Percentiles rank a stretch among this genome's conserved stretches.
phyloP scores from a whole-genome alignment of 768 basidiomycete genomes.

The Pisolithus albus region DNA sequence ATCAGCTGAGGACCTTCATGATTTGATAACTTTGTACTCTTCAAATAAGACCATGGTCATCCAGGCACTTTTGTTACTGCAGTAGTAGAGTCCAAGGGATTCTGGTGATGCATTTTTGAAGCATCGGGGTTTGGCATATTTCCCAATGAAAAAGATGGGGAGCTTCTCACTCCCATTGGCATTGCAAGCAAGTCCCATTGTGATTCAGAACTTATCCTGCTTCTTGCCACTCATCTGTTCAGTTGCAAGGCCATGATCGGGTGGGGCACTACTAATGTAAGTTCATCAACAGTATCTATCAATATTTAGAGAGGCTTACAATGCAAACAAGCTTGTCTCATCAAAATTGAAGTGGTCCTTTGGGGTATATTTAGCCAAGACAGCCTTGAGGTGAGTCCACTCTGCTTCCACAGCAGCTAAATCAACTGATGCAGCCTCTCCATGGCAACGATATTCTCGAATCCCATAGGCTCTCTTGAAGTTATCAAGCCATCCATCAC shows the following conservation, averaged over 20 bases:
- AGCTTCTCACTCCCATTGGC: too few relatives aligned
- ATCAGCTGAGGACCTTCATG: too few relatives aligned
- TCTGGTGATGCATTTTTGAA: conserved; percentile 18
- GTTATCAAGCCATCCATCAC: conserved; percentile 1
- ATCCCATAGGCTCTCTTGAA: not conserved
- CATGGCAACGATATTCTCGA: not conserved
- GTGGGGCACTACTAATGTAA: not conserved
- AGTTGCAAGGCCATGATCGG: too few relatives aligned
- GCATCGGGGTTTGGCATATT: conserved; percentile 23
- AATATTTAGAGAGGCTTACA: not conserved
- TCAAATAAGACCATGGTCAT: conserved; percentile 31
- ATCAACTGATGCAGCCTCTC: too few relatives aligned
- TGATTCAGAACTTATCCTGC: too few relatives aligned
- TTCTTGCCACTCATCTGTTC: too few relatives aligned
- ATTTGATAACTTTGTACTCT: conserved; percentile 18
- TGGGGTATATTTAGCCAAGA: conserved; percentile 10
- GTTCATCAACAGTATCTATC: not conserved
- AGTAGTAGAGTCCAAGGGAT: conserved; percentile 29
- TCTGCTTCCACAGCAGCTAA: too few relatives aligned
- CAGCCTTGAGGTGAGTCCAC: too few relatives aligned
- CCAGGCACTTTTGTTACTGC: conserved; percentile 33
- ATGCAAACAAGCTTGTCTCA: conserved; percentile 5
- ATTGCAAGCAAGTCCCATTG: too few relatives aligned
- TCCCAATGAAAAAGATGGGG: conserved; percentile 30
- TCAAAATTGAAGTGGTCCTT: conserved; percentile 13